phyloP scores from a whole-genome alignment of 1,284 basidiomycete genomes.

The Moesziomyces sp. region DNA sequence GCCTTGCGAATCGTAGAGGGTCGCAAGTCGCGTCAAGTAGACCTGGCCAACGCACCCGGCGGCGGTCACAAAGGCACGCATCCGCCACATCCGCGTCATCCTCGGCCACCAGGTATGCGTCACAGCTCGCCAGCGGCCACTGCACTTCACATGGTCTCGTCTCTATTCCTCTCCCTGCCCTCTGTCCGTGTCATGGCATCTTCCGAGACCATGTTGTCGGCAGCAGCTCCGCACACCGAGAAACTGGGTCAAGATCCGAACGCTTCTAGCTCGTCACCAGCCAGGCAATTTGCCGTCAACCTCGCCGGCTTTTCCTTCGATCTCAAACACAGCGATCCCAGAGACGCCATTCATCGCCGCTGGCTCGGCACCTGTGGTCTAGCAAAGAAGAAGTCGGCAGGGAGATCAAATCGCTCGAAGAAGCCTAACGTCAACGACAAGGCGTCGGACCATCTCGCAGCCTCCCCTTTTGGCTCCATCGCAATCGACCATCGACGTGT shows the following conservation, averaged over 20 bases:
- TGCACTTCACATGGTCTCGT: constrained; percentile 27
- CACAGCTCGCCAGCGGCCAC: constrained; percentile 23
- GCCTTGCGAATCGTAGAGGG: constrained; percentile 36
- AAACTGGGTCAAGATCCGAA: background rate
- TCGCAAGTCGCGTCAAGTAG: constrained; percentile 34
- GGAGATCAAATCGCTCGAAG: constrained; percentile 3
- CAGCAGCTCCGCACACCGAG: constrained; percentile 4
- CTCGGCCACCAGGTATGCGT: constrained; percentile 37
- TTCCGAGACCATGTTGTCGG: constrained; percentile 29
- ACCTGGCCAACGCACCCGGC: constrained; percentile 17
- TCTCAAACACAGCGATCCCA: constrained; percentile 48
- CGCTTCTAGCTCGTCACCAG: constrained; percentile 6
- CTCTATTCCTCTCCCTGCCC: constrained; percentile 29
- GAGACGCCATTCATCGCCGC: constrained; percentile 53
- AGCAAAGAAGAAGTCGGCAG: background rate
- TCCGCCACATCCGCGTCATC: constrained; percentile 20
- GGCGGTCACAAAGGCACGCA: constrained; percentile 1
- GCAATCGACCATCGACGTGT: constrained; percentile 57
- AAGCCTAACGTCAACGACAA: background rate
- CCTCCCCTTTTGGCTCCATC: background rate
- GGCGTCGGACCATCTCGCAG: background rate
- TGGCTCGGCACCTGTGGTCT: constrained; percentile 64
- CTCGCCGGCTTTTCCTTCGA: constrained; percentile 48
- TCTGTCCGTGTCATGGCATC: constrained; percentile 27
- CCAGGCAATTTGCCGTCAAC: constrained; percentile 19